A percentile compares a stretch with the other conserved stretches of the same genome.
Conservation (phyloP, 768 basidiomycete genomes). For the Tephrocybe sp. region DNA sequence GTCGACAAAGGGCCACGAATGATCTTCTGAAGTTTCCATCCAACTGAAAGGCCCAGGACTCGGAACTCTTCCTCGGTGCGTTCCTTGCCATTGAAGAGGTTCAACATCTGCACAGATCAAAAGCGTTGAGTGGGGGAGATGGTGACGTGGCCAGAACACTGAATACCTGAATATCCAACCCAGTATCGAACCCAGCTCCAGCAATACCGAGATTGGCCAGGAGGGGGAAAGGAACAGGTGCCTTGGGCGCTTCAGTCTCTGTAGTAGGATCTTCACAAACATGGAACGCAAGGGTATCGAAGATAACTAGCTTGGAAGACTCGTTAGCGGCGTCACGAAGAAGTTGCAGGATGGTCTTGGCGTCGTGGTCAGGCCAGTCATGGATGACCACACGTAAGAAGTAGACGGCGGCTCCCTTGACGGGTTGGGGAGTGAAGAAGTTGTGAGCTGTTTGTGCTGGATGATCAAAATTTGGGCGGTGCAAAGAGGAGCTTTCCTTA, state of each 20-base stretch:
- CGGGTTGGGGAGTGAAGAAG: conserved; percentile 30
- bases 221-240: conserved; percentile 21
- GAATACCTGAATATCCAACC: conserved; percentile 27
- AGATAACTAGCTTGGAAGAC: conserved; percentile 23
- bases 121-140: neutral
- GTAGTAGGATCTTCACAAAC: conserved; percentile 12
- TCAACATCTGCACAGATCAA: conserved; percentile 24
- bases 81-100: conserved; percentile 26
- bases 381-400: conserved; percentile 30
- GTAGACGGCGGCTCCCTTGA: conserved; percentile 24
- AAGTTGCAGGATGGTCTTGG: conserved; percentile 24
- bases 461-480: neutral
- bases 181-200: conserved; percentile 15
- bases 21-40: conserved; percentile 25
- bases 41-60: conserved; percentile 19
- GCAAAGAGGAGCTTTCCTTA: neutral
- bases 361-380: conserved; percentile 25
- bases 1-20: conserved; percentile 4
- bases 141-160: neutral
- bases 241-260: conserved; percentile 4
- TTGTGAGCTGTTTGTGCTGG: conserved; percentile 20
- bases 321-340: conserved; percentile 21
- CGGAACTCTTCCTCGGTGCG: conserved; percentile 26
- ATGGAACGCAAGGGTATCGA: conserved; percentile 21
- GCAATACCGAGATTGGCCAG: conserved; percentile 25